Evolutionary conservation across 2,329 filamentous ascomycete species (phyloP), one percentile per base, ranked within the genome.

Genomic region (Colletotrichum scovillei): DNA sequence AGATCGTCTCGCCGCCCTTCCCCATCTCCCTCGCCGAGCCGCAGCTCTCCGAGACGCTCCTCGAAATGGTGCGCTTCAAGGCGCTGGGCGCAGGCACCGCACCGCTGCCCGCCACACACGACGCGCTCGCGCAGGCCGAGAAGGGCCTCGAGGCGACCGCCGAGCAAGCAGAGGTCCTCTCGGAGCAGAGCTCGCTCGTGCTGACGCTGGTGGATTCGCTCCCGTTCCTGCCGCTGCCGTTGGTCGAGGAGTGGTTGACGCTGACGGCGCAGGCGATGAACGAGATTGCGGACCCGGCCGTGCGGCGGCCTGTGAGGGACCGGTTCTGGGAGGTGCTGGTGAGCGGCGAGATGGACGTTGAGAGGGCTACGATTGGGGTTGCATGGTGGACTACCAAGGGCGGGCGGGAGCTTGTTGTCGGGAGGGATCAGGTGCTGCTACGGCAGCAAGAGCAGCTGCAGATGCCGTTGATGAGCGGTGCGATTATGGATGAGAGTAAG

Each of bases 331-430:
- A 97, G 71, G 88, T 95, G 3, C 83, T 98, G 11, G 92, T 92
- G 53, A 92, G 89, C 77, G 95, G 95, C 4, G 95, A 97, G 84
- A 93, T 98, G 91, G 95, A 98, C 82, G 92, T 97, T 28, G 94
- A 97, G 80, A 89, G 95, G 73, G 92, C 94, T 7, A 90, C 92
- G 53, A 88, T 93, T 38, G 95, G 93, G 62, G 93, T 97, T 22
- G 90, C 91, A 2, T 98, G 95, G 95, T 98, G 95, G 95, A 93
- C 91, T 12, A 88, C 86, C 14, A 82, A 82, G 46, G 88, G 88
- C 7, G 89, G 83, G 84, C 90, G 80, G 81, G 88, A 88, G 75
- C 78, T 88, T 75, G 83, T 90, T 8, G 73, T 88, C 59, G 73
- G 81, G 76, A 62, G 35, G 24, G 30, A 35, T 14, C 24, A 38